These are phyloP conservation scores for Begonia loranthoides DNA, from an alignment of 306 rosid genomes.

Conservation along the genomic window DNA sequence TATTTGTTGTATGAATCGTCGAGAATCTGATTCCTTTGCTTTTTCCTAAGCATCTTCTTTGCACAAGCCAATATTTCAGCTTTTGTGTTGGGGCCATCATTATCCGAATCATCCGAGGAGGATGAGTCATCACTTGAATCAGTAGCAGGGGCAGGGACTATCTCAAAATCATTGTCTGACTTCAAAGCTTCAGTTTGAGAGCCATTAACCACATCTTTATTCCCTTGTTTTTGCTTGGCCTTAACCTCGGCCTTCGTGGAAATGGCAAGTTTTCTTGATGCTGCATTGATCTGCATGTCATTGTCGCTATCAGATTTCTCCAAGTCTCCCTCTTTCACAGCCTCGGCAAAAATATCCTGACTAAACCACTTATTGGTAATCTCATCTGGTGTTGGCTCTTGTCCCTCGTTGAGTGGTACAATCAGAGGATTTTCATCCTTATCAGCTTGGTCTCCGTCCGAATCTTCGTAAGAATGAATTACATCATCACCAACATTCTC, in stretches of 20 bases:
- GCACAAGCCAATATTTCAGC: constrained; percentile 80
- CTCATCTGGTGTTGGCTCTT: constrained; percentile 58
- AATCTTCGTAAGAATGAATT: constrained; percentile 45
- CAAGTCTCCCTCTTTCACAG: constrained; percentile 59
- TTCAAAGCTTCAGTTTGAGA: constrained; percentile 24
- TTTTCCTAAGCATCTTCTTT: constrained; percentile 75
- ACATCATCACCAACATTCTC: constrained; percentile 32
- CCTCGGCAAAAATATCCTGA: constrained; percentile 83
- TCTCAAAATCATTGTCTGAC: constrained; percentile 43
- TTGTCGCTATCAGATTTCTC: constrained; percentile 35
- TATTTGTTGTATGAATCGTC: constrained; percentile 80
- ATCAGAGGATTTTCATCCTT: constrained; percentile 73
- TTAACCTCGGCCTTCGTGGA: constrained; percentile 27
- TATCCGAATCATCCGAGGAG: constrained; percentile 52
- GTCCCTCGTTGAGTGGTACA: constrained; percentile 65
- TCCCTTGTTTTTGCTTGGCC: neutral
- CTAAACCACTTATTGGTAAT: constrained; percentile 68
- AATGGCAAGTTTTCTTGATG: constrained; percentile 16
- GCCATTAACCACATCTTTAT: neutral
- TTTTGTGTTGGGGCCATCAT: constrained; percentile 31
- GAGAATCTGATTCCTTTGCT: constrained; percentile 43
- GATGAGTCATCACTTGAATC: constrained; percentile 68
- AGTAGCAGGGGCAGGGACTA: constrained; percentile 73
- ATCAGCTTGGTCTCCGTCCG: constrained; percentile 46
- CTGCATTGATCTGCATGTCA: constrained; percentile 48